phyloP scores from a whole-genome alignment of 1,284 basidiomycete genomes.

The Cutaneotrichosporon sp. region DNA sequence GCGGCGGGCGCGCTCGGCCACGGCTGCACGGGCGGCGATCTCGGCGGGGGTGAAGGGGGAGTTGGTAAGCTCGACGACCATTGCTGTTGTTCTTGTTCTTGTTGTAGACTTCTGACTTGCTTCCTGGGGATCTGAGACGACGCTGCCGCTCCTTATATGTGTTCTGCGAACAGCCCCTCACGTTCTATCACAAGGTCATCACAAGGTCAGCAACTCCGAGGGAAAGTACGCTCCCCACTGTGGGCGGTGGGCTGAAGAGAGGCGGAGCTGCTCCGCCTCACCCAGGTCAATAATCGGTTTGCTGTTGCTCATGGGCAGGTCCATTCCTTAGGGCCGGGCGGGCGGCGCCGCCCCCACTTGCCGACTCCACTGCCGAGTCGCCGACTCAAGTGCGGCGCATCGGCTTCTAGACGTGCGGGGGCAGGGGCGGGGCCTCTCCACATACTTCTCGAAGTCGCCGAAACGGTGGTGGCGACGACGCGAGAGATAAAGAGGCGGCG shows the following conservation, averaged over 20 bases:
- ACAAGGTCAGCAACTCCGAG: too few relatives aligned
- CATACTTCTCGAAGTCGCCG: not conserved
- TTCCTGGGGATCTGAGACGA: not conserved
- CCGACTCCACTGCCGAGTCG: not conserved
- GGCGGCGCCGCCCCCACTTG: too few relatives aligned
- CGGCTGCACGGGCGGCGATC: conserved; percentile 3
- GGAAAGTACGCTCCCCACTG: too few relatives aligned
- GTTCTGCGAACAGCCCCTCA: too few relatives aligned
- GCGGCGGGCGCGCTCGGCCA: not conserved
- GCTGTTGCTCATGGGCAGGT: too few relatives aligned
- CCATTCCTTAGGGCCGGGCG: not conserved
- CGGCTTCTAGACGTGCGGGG: too few relatives aligned
- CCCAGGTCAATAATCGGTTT: not conserved
- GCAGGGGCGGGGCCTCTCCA: too few relatives aligned
- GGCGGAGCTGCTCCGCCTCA: not conserved
- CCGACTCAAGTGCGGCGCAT: too few relatives aligned
- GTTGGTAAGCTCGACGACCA: conserved; percentile 6
- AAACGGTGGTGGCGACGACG: not conserved
- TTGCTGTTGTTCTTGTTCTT: not conserved
- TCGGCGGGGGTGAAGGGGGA: conserved; percentile 2
- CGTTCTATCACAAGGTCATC: too few relatives aligned
- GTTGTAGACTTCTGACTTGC: conserved; percentile 3
- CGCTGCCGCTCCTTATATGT: not conserved
- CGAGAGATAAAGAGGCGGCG: too few relatives aligned
- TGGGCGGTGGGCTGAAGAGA: too few relatives aligned